These are phyloP conservation scores for Bryoerythrophyllum caledonicum DNA, from an alignment of 225 moss, liverwort and hornwort genomes.

Conservation along the genomic window DNA sequence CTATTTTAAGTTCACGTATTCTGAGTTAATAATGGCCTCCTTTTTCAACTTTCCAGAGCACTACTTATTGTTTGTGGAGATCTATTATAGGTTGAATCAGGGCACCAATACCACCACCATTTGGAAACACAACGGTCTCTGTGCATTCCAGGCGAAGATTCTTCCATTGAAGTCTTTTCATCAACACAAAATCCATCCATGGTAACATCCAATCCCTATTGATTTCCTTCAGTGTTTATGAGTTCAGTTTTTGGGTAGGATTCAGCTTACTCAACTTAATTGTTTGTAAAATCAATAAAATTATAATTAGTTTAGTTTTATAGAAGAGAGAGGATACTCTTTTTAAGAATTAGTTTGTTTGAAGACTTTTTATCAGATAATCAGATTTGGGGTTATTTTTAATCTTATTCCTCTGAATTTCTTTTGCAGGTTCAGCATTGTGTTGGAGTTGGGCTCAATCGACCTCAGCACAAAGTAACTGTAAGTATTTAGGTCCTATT, in stretches of 20 bases:
- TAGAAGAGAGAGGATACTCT: too few species aligned
- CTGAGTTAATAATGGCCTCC: not conserved
- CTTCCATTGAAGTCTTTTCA: conserved; percentile 69
- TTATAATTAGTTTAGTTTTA: too few species aligned
- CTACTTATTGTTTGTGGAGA: conserved; percentile 10
- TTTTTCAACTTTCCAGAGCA: not conserved
- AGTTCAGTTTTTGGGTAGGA: too few species aligned
- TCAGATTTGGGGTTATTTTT: not conserved
- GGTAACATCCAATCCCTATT: not conserved
- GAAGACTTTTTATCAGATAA: not conserved
- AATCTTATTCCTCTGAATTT: not conserved
- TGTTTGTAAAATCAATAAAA: too few species aligned
- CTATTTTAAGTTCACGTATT: not conserved
- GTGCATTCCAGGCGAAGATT: conserved; percentile 80
- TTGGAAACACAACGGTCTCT: conserved; percentile 80
- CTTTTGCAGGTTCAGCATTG: conserved; percentile 73
- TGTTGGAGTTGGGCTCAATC: conserved; percentile 78
- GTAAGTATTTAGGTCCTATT: conserved; percentile 33
- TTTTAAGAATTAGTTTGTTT: too few species aligned
- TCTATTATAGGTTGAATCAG: conserved; percentile 55
- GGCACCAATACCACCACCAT: conserved; percentile 86
- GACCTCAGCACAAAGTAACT: conserved; percentile 77
- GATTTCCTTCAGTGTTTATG: not conserved
- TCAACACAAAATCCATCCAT: conserved; percentile 71
- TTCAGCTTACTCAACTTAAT: too few species aligned